phyloP scores from a whole-genome alignment of 1,284 basidiomycete genomes.

The Melampsora larici-populina region DNA sequence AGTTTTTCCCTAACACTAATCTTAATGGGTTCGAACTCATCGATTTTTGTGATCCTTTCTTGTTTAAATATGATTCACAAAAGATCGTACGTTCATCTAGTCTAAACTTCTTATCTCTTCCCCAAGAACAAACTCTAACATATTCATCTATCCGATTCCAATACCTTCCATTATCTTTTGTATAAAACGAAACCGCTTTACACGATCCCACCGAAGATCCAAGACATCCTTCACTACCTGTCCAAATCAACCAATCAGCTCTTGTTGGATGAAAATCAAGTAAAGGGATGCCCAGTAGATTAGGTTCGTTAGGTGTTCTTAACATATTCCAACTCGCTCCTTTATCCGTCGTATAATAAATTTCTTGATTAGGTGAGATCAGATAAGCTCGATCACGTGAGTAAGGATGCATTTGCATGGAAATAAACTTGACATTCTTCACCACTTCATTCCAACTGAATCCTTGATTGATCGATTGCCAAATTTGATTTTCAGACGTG shows the following conservation, averaged over 20 bases:
- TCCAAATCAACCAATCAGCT: slow-evolving; percentile 85
- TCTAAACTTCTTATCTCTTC: slow-evolving; percentile 69
- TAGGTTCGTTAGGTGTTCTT: slow-evolving; percentile 67
- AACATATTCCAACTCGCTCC: slow-evolving; percentile 70
- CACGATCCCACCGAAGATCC: slow-evolving; percentile 59
- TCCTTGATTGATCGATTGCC: slow-evolving; percentile 93
- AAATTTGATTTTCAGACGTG: slow-evolving; percentile 71
- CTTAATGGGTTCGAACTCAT: slow-evolving; percentile 69
- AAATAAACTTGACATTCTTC: slow-evolving; percentile 67
- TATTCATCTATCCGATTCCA: slow-evolving; percentile 82
- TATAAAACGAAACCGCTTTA: slow-evolving; percentile 69
- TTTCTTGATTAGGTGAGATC: slow-evolving; percentile 66
- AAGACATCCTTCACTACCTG: slow-evolving; percentile 69
- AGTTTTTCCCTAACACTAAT: slow-evolving; percentile 73
- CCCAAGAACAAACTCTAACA: slow-evolving; percentile 89
- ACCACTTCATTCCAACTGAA: slow-evolving; percentile 72
- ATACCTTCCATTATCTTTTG: slow-evolving; percentile 69
- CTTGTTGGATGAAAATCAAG: slow-evolving; percentile 80
- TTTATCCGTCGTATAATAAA: slow-evolving; percentile 74
- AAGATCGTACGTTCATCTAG: slow-evolving; percentile 82
- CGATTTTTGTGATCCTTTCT: slow-evolving; percentile 71
- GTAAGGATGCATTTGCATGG: slow-evolving; percentile 80
- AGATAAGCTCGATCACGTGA: slow-evolving; percentile 79
- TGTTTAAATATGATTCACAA: slow-evolving; percentile 82
- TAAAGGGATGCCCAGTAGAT: slow-evolving; percentile 70